phyloP scores from a whole-genome alignment of 371 early-diverging fungal species.

The Mortierella sp. region DNA sequence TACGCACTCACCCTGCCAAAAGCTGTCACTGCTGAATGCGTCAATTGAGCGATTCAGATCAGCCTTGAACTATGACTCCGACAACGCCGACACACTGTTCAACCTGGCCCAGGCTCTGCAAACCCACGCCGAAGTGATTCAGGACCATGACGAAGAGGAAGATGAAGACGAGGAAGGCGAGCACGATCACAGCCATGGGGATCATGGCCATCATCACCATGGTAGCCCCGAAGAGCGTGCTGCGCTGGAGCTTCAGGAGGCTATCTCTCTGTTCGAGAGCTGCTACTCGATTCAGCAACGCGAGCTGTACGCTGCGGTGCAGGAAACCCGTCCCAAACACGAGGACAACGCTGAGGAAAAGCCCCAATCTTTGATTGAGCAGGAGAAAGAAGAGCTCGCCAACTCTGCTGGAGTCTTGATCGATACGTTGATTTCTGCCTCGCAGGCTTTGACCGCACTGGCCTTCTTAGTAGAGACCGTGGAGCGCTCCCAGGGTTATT shows the following conservation, averaged over 20 bases:
- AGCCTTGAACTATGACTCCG: conserved; percentile 61
- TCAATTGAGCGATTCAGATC: conserved; percentile 68
- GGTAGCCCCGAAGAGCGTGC: conserved; percentile 56
- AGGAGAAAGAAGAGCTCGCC: conserved; percentile 48
- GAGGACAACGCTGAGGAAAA: conserved; percentile 24
- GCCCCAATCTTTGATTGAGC: conserved; percentile 34
- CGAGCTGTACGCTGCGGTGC: conserved; percentile 34
- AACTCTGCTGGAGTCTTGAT: conserved; percentile 55
- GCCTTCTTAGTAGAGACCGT: conserved; percentile 52
- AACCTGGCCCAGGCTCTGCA: conserved; percentile 79
- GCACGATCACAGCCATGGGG: conserved; percentile 36
- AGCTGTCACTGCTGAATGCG: conserved; percentile 60
- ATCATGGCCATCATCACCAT: conserved; percentile 11
- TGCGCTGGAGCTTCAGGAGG: conserved; percentile 65
- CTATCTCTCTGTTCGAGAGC: conserved; percentile 62
- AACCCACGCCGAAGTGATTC: conserved; percentile 69
- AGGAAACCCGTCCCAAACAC: conserved; percentile 19
- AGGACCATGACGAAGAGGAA: conserved; percentile 66
- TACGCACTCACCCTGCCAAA: conserved; percentile 61
- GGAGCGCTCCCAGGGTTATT: conserved; percentile 46
- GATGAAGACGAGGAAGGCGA: conserved; percentile 55
- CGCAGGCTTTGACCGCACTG: conserved; percentile 53
- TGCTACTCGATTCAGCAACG: conserved; percentile 61
- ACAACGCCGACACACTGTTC: conserved; percentile 74
- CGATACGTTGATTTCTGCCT: conserved; percentile 65